phyloP scores from a whole-genome alignment of 2,329 filamentous ascomycete species.

The Lizonia empirigonia region DNA sequence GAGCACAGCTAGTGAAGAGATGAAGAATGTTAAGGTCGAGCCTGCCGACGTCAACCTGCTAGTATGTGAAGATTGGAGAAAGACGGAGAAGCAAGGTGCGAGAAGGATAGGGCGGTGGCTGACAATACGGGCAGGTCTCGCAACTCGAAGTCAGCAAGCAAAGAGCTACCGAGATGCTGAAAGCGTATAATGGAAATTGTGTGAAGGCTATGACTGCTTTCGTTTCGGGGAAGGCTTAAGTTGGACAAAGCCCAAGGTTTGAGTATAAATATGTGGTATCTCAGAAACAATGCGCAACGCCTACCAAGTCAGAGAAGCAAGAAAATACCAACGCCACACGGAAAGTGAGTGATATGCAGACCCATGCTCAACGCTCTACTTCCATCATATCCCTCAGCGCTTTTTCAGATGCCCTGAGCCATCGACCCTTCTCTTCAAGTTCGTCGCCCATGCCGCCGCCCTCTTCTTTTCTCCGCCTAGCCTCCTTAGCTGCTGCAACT shows the following conservation, averaged over 20 bases:
- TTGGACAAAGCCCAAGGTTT: background rate
- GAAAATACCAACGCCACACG: background rate
- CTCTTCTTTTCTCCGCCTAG: conserved; percentile 69
- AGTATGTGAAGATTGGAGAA: conserved; percentile 56
- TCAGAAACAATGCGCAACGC: conserved; percentile 4
- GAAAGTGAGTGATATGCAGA: background rate
- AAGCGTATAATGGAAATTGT: conserved; percentile 71
- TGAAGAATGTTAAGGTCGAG: conserved; percentile 71
- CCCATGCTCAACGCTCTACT: conserved; percentile 46
- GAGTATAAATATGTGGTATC: conserved; percentile 6
- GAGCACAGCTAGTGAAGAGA: conserved; percentile 54
- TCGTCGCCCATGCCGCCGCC: conserved; percentile 71
- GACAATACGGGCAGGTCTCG: conserved; percentile 55
- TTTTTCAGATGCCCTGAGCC: conserved; percentile 73
- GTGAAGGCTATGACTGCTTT: conserved; percentile 70
- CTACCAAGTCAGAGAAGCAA: background rate
- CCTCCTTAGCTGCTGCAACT: conserved; percentile 71
- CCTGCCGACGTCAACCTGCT: conserved; percentile 71
- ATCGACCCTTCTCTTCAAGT: conserved; percentile 74
- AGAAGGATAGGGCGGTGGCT: no score
- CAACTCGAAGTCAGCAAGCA: conserved; percentile 73
- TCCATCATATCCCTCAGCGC: conserved; percentile 68
- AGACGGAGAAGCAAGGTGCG: no score
- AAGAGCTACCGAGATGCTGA: conserved; percentile 76
- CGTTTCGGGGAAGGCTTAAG: conserved; percentile 34